Evolutionary conservation across 257 asterid genomes (phyloP).

Genomic region (Gentiana straminea): DNA sequence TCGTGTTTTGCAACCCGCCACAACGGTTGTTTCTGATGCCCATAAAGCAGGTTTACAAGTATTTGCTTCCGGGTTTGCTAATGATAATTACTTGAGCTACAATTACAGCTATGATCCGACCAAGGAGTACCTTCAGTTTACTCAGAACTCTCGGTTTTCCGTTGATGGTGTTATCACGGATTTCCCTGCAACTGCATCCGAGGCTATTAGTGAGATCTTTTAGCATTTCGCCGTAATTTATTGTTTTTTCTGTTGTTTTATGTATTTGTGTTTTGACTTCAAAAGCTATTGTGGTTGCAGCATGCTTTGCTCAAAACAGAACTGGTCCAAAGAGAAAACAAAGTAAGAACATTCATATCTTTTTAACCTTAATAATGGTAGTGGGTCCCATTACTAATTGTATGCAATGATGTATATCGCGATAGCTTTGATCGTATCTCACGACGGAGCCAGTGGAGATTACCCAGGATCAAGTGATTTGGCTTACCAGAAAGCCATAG

Average conservation of each 20-base stretch:
- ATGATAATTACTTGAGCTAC: conserved; percentile 51
- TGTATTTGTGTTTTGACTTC: background rate
- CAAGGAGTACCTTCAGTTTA: conserved; percentile 57
- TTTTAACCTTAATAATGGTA: background rate
- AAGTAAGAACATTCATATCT: conserved; percentile 28
- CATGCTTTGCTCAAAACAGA: conserved; percentile 46
- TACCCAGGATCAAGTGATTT: conserved; percentile 74
- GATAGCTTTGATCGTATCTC: conserved; percentile 59
- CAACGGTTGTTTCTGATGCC: conserved; percentile 64
- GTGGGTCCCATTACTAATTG: too few relatives aligned
- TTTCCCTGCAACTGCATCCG: conserved; percentile 80
- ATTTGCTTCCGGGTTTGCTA: conserved; percentile 71
- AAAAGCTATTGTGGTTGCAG: conserved; percentile 29
- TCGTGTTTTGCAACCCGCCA: conserved; percentile 46
- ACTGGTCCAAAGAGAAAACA: conserved; percentile 37
- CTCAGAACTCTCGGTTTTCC: conserved; percentile 52
- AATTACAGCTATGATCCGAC: conserved; percentile 85
- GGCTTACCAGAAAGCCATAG: conserved; percentile 82
- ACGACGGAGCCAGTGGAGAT: conserved; percentile 92
- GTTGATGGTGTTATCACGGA: conserved; percentile 82
- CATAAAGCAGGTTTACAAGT: conserved; percentile 67
- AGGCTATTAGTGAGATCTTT: conserved; percentile 46
- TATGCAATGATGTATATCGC: too few relatives aligned
- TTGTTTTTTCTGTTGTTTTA: background rate
- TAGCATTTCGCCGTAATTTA: background rate